Evolutionary conservation across 1,284 basidiomycete species (phyloP), one percentile per base, ranked within the genome.

Genomic region (Fistulinella staudtii): DNA sequence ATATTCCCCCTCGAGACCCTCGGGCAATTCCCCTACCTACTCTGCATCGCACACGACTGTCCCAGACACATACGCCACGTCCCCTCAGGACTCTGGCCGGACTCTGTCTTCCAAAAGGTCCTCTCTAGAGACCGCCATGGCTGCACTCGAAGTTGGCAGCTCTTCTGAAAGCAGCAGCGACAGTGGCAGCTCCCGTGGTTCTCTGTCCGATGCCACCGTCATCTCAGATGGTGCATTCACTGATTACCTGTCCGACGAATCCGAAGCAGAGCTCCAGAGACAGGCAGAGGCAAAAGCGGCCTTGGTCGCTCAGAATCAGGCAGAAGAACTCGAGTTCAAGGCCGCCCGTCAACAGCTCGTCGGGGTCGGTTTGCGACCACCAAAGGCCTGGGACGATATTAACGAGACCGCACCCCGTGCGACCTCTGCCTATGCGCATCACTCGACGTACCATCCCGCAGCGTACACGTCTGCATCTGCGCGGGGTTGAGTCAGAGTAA

Each of bases 221-320:
- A 87, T 82, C 13, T 87, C 85, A 10, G 86, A 89, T 55, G 87
- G 86, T 8, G 85, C 80, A 11, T 89, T 89, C 57, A 89, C 86
- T 8, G 86, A 89, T 60, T 89, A 89, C 62, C 66, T 89, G 23
- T 89, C 87, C 20, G 86, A 89, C 57, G 86, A 89, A 64, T 88
- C 85, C 13, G 86, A 89, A 55, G 85, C 80, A 33, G 86, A 89
- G 62, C 65, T 89, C 43, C 86, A 89, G 66, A 73, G 85, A 47
- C 86, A 89, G 64, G 86, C 86, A 9, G 87, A 89, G 56, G 78
- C 77, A 21, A 79, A 76, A 52, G 87, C 87, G 3, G 82, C 80
- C 5, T 58, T 85, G 36, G 63, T 85, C 15, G 85, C 85, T n/a
- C 83, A 88, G 66, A 85, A 77, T 50, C 80, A 84, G 53, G 76